phyloP scores from a whole-genome alignment of 306 rosid species.

The Pterocarpus santalinus region DNA sequence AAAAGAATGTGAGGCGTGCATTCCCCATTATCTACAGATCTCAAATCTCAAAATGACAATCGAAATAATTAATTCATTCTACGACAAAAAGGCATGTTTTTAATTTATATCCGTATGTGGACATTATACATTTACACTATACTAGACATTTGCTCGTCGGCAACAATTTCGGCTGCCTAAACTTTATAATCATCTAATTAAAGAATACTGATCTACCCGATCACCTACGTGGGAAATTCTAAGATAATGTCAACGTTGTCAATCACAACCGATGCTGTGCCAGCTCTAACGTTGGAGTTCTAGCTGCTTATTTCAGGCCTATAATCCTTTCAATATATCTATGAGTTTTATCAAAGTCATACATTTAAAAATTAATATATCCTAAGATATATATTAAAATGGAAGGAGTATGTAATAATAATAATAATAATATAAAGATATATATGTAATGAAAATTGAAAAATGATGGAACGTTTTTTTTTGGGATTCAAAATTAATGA shows the following conservation, averaged over 20 bases:
- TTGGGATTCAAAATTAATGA: too few relatives aligned
- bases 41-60: not conserved
- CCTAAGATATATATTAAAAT: too few relatives aligned
- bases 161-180: slow-evolving; percentile 14
- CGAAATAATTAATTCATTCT: not conserved
- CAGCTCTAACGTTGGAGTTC: not conserved
- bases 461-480: too few relatives aligned
- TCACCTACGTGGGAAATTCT: not conserved
- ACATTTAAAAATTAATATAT: too few relatives aligned
- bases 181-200: not conserved
- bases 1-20: not conserved
- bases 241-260: slow-evolving; percentile 5
- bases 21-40: slow-evolving; percentile 7
- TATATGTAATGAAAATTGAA: too few relatives aligned
- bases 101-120: not conserved
- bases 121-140: not conserved
- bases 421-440: too few relatives aligned
- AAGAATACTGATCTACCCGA: not conserved
- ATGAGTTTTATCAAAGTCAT: too few relatives aligned
- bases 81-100: not conserved
- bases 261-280: not conserved
- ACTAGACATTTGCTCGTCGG: not conserved
- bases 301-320: not conserved
- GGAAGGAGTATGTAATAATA: too few relatives aligned
- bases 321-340: not conserved